Evolutionary conservation across 192 early-diverging fungal species (phyloP).

Genomic region (Coemansia sp.): DNA sequence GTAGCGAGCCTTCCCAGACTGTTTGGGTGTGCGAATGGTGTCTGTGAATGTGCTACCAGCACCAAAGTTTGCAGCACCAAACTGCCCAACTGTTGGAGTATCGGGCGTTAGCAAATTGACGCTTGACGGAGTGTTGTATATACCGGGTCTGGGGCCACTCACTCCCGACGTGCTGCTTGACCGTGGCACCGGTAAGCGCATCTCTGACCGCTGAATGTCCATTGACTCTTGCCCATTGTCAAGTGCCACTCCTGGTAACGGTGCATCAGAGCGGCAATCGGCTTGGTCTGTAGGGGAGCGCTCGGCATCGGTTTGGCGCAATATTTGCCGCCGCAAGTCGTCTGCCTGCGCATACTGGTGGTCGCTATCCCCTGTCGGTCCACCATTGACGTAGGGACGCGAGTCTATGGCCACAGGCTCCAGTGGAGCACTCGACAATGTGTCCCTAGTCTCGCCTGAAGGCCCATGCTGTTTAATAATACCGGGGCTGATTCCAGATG

Average conservation of each 20-base stretch:
- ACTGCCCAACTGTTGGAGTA: constrained; percentile 14
- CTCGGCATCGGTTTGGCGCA: neutral
- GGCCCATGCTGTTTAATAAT: neutral
- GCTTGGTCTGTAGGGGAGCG: neutral
- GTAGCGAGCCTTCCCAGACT: neutral
- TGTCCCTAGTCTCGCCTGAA: neutral
- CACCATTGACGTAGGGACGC: neutral
- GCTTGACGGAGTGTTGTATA: neutral
- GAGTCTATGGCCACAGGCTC: neutral
- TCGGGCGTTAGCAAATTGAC: constrained; percentile 35
- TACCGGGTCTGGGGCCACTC: neutral
- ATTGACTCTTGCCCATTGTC: neutral
- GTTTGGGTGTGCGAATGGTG: neutral
- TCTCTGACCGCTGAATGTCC: neutral
- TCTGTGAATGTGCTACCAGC: neutral
- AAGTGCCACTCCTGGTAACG: neutral
- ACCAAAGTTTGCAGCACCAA: constrained; percentile 1
- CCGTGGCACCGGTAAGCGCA: neutral
- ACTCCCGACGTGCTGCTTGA: neutral
- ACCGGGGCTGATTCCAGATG: constrained; percentile 9
- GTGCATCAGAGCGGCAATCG: neutral
- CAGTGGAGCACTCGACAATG: neutral
- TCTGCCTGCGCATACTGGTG: neutral
- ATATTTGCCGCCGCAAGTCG: constrained; percentile 22
- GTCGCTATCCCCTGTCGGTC: neutral